Evolutionary conservation across 2,329 filamentous ascomycete genomes (phyloP), one percentile per base, ranked within the genome.

Genomic region (Periconia digitata): DNA sequence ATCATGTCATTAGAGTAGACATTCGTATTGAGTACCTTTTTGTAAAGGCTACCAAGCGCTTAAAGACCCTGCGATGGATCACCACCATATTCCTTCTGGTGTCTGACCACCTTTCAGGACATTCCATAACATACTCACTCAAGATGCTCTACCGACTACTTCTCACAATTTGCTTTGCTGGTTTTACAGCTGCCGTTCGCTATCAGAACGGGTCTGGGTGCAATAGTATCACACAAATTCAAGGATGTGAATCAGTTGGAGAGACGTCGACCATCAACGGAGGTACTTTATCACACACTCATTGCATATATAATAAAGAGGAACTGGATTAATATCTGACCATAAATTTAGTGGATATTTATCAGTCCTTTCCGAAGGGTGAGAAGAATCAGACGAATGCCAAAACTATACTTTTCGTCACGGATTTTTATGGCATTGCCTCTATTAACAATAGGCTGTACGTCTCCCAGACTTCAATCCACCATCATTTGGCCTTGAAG

Each of bases 401-500:
- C 38, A 55, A 50, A 38, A 66, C 62, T 8, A 60, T 70, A 16
- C 40, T 71, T 7, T 69, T 60, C 46, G 50, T 70, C 15, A 63
- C 64, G 10, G 68, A 71, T 44, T 65, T 70, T 50, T 71, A 65
- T 44, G 68, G 68, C 37, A 49, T 67, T 22, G 58, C 61, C 6
- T 47, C 67, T 15, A 40, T 62, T 36, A 62, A 69, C 44, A 70
- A 68, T 47, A 59, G 61, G 42, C 61, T 70, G 63, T 66, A 53
- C 44, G 37, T 20, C 6, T 24, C 12, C 34, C 17, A 8, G 12
- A n/a, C 27, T 23, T 35, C 34, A 13, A 24, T 13, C 18, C 22
- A 29, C 27, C 15, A 43, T 18, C 17, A 13, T n/a, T n/a, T n/a
- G n/a, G 27, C 27, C 10, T 15, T 13, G 12, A 4, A 32, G 10